Conservation (phyloP, 495 filamentous ascomycete genomes). For the Hamigera avellanea region DNA sequence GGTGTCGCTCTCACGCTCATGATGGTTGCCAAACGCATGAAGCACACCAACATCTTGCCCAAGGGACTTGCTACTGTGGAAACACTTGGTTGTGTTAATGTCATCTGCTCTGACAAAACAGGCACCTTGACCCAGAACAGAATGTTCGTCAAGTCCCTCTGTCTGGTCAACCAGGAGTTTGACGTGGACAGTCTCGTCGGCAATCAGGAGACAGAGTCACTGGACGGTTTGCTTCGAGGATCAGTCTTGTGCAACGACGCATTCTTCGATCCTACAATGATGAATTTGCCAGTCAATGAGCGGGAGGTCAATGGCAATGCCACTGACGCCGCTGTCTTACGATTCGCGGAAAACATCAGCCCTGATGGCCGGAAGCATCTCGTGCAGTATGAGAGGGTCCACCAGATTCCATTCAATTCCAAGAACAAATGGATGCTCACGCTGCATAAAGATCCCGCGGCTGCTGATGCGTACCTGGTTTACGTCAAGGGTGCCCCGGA, state of each 20-base stretch:
- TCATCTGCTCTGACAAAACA: slow-evolving; percentile 65
- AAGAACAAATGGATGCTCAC: slow-evolving; percentile 58
- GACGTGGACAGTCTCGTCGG: slow-evolving; percentile 12
- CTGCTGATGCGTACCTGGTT: slow-evolving; percentile 11
- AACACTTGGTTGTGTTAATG: slow-evolving; percentile 57
- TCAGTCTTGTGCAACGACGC: slow-evolving; percentile 54
- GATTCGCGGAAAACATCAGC: slow-evolving; percentile 51
- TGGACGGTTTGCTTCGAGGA: slow-evolving; percentile 14
- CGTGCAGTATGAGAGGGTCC: slow-evolving; percentile 41
- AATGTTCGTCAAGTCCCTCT: slow-evolving; percentile 34
- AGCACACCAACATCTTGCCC: slow-evolving; percentile 51
- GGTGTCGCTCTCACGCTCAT: slow-evolving; percentile 50
- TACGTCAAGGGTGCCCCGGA: slow-evolving; percentile 43
- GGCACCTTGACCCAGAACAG: slow-evolving; percentile 53
- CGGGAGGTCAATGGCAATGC: slow-evolving; percentile 59
- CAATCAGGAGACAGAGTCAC: slow-evolving; percentile 4
- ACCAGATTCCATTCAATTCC: slow-evolving; percentile 62
- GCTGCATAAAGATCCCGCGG: slow-evolving; percentile 12
- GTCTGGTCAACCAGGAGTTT: slow-evolving; percentile 22
- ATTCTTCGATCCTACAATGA: slow-evolving; percentile 51
- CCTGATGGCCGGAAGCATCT: slow-evolving; percentile 32
- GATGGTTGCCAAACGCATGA: slow-evolving; percentile 54
- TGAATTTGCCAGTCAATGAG: slow-evolving; percentile 36
- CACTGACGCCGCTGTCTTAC: slow-evolving; percentile 59
- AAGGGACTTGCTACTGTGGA: slow-evolving; percentile 63